Conservation (phyloP, 805 yeast genomes). For the Saturnispora serradocipensis region DNA sequence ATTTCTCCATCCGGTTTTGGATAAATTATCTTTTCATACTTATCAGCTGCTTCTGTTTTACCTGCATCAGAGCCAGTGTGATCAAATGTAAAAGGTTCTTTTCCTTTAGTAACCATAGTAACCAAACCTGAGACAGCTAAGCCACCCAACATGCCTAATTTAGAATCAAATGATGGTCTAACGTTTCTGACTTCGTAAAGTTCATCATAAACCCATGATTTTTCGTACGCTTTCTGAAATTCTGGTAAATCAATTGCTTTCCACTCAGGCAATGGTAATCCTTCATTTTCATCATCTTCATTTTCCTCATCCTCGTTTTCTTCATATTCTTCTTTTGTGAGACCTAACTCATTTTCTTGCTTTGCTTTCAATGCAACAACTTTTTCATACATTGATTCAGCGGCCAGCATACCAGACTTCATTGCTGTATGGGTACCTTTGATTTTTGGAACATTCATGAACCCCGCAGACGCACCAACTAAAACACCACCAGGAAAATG, state of each 20-base stretch:
- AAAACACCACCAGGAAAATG: conserved; percentile 94
- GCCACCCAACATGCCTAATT: conserved; percentile 76
- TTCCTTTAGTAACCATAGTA: conserved; percentile 69
- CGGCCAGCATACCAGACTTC: conserved; percentile 93
- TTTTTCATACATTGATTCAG: conserved; percentile 58
- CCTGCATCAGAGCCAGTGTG: conserved; percentile 62
- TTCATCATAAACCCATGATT: conserved; percentile 85
- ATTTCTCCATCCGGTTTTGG: conserved; percentile 95
- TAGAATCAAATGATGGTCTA: conserved; percentile 79
- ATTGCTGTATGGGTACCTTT: conserved; percentile 98
- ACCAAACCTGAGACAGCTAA: conserved; percentile 76
- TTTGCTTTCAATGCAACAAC: conserved; percentile 39
- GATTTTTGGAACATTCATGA: conserved; percentile 93
- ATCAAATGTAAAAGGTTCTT: conserved; percentile 79
- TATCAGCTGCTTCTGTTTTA: conserved; percentile 57
- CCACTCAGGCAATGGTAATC: conserved; percentile 28
- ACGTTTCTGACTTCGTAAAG: conserved; percentile 78
- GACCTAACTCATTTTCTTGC: conserved; percentile 31
- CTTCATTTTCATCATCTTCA: conserved; percentile 32
- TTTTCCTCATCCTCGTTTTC: conserved; percentile 35
- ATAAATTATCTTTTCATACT: conserved; percentile 66
- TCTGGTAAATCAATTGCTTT: conserved; percentile 41
- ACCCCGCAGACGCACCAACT: conserved; percentile 95
- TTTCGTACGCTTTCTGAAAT: conserved; percentile 56
- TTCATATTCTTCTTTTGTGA: conserved; percentile 21